Evolutionary conservation across 164 flowering plant species (phyloP).

Genomic region (Annona squamosa): DNA sequence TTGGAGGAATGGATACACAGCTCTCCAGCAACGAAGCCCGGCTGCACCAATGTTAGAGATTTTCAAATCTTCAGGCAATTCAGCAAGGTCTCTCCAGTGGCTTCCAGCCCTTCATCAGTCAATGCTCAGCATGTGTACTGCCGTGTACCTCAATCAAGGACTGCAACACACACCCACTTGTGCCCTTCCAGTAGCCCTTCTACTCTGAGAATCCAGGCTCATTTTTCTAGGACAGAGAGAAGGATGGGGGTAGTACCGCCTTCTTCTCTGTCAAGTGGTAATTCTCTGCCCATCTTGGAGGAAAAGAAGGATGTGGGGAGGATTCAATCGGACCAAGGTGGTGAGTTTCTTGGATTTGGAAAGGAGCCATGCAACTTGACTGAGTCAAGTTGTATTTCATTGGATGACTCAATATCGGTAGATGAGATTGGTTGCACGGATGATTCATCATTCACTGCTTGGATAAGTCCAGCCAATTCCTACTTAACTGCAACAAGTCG

Average conservation of each 20-base stretch:
- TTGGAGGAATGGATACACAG: slow-evolving; percentile 26
- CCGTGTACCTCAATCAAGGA: neutral
- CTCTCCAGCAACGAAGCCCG: slow-evolving; percentile 17
- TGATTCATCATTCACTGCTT: too few relatives aligned
- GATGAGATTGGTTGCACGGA: too few relatives aligned
- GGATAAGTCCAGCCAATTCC: too few relatives aligned
- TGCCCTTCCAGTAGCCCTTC: neutral
- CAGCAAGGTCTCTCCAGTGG: slow-evolving; percentile 7
- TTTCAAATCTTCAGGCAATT: slow-evolving; percentile 13
- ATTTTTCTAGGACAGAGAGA: slow-evolving; percentile 6
- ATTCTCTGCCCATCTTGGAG: neutral
- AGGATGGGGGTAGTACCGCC: neutral
- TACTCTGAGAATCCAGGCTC: neutral
- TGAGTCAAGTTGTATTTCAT: too few relatives aligned
- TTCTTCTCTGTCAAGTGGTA: neutral
- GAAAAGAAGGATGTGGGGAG: neutral
- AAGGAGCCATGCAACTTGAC: too few relatives aligned
- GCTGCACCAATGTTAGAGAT: slow-evolving; percentile 12
- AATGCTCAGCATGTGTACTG: too few relatives aligned
- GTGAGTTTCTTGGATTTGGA: neutral
- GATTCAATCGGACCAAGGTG: neutral
- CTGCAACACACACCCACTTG: neutral
- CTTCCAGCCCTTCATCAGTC: neutral
- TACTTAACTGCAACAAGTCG: too few relatives aligned
- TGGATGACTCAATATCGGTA: too few relatives aligned